Evolutionary conservation across 2,329 filamentous ascomycete genomes (phyloP).

Genomic region (Talaromyces sp.): DNA sequence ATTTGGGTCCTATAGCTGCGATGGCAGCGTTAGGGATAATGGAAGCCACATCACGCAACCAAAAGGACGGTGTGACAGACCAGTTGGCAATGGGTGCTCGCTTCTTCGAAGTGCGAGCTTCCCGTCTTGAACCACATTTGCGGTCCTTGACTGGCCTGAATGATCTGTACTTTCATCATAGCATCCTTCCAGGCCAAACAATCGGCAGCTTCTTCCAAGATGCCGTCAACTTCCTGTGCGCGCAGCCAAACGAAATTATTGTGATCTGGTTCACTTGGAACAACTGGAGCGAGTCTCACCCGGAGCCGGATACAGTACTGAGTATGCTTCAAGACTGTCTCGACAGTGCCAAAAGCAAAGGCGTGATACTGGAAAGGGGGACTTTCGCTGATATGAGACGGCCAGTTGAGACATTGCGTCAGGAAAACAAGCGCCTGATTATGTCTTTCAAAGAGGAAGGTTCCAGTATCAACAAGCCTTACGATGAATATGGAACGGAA

Average conservation of each 20-base stretch:
- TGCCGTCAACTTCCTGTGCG: too few species aligned
- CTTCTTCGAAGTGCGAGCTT: conserved; percentile 46
- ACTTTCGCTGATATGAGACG: too few species aligned
- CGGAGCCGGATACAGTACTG: too few species aligned
- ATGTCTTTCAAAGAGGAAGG: conserved; percentile 43
- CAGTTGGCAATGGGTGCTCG: conserved; percentile 46
- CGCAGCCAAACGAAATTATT: too few species aligned
- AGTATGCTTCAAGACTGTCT: too few species aligned
- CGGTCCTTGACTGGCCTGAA: conserved; percentile 33
- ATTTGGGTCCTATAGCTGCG: conserved; percentile 20
- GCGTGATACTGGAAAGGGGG: too few species aligned
- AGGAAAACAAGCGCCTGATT: conserved; percentile 14
- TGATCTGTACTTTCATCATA: conserved; percentile 49
- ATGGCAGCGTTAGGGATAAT: too few species aligned
- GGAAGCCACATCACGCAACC: conserved; percentile 34
- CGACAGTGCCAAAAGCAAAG: too few species aligned
- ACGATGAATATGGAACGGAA: background rate
- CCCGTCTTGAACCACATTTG: conserved; percentile 44
- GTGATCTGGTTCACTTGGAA: too few species aligned
- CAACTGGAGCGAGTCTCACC: too few species aligned
- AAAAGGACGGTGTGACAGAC: conserved; percentile 44
- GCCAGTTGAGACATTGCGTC: too few species aligned
- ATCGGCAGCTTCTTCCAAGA: too few species aligned
- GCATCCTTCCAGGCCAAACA: conserved; percentile 17
- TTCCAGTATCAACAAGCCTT: conserved; percentile 24